Base-by-base conservation (phyloP, 768 basidiomycete genomes). In the Fistulinella prunicolor region DNA sequence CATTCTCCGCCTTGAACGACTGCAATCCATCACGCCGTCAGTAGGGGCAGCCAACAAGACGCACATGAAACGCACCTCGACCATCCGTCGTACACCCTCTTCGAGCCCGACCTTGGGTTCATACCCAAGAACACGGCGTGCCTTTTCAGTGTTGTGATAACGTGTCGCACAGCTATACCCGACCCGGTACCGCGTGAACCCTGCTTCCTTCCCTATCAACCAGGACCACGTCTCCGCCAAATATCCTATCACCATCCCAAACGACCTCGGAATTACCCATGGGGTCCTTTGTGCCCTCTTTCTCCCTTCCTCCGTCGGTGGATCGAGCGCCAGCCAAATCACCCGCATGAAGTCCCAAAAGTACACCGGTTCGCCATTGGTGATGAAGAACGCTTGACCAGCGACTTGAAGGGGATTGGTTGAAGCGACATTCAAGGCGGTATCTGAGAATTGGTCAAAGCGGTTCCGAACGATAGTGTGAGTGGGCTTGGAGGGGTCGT, bases 91-190 rank as follows among this genome's bases (percentile, higher is more conserved):
- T 42, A 96, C 77, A 22, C 94, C 96, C 54, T 98, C 94, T 57
- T 91, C 84, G 12, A 98, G 57, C 2, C 93, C 87, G 6, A 95
- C 83, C 49, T 89, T 71, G 0, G 96, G 96, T 65, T 94, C 92
- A 68, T 99, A 99, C 2, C 93, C 94, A 35, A 99, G 73, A 51
- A 98, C 79, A 49, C 93, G 72, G 57, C 94, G 75, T 9, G 95
- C 88, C 72, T 88, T 94, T 70, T 98, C 96, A 38, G 94, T 92
- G 62, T 96, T 95, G 69, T 94, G 88, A 75, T 85, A 97, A 53
- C 94, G 77, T 46, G 78, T 78, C 36, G 83, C 83, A 62, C 86
- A 89, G 43, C 80, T 84, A 64, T 83, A 93, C 17, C 80, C 79
- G 21, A 97, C 89, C 55, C 89, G 83, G 69, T 83, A 94, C 48